Evolutionary conservation across 768 basidiomycete species (phyloP).

Genomic region (Clavaria fumosa): DNA sequence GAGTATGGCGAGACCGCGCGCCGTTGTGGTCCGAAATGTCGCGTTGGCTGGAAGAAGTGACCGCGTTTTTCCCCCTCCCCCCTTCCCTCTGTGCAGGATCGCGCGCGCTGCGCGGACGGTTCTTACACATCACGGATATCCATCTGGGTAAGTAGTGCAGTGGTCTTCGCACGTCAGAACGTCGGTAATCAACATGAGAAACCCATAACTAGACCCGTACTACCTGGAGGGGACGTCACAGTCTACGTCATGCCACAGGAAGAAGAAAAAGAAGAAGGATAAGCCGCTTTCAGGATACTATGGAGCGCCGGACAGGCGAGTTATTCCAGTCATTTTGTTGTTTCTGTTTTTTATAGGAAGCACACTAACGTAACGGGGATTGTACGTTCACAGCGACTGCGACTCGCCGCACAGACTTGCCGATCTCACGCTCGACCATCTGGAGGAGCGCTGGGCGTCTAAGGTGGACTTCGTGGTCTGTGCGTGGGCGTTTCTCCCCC

Average conservation of each 20-base stretch:
- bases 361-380: too few species aligned
- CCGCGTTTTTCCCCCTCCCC: too few species aligned
- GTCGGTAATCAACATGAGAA: too few species aligned
- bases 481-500: constrained; percentile 20
- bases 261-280: constrained; percentile 39
- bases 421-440: constrained; percentile 67
- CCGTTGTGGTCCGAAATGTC: too few species aligned
- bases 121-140: constrained; percentile 72
- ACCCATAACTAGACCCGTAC: constrained; percentile 47
- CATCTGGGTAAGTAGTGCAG: constrained; percentile 42
- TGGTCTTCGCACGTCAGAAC: not conserved
- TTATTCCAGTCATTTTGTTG: constrained; percentile 8
- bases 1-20: too few species aligned
- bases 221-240: constrained; percentile 38
- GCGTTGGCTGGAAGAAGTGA: too few species aligned
- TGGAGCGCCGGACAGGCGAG: constrained; percentile 56
- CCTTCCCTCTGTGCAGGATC: too few species aligned
- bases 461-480: constrained; percentile 88
- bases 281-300: constrained; percentile 39
- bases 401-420: constrained; percentile 71
- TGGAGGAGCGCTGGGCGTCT: constrained; percentile 64
- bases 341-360: too few species aligned
- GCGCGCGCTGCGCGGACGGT: too few species aligned
- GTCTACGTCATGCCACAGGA: constrained; percentile 56
- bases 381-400: constrained; percentile 35